Evolutionary conservation across 805 yeast genomes (phyloP).

Genomic region (Metschnikowia santaceciliae): DNA sequence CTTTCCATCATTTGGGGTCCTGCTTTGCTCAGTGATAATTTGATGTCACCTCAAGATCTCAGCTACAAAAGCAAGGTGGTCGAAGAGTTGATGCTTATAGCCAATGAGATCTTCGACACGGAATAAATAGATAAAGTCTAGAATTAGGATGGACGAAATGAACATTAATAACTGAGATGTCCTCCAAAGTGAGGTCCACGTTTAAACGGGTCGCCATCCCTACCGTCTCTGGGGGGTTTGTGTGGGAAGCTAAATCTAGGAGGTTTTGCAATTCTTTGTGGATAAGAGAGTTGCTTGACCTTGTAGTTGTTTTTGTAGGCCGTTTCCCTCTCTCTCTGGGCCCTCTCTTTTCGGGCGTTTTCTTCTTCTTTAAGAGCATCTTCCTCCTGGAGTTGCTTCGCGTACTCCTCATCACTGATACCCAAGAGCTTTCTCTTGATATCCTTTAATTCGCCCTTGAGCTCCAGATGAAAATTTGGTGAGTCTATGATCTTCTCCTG

Average conservation of each 20-base stretch:
- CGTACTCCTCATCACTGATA: slow-evolving; percentile 38
- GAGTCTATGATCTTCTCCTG: slow-evolving; percentile 42
- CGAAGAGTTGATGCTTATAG: slow-evolving; percentile 79
- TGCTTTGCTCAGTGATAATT: slow-evolving; percentile 65
- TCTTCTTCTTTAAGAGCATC: slow-evolving; percentile 17
- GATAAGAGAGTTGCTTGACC: slow-evolving; percentile 20
- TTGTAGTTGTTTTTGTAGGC: slow-evolving; percentile 28
- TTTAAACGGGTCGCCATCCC: not conserved
- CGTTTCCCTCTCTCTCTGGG: slow-evolving; percentile 16
- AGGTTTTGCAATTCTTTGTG: slow-evolving; percentile 31
- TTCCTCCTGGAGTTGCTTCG: slow-evolving; percentile 22
- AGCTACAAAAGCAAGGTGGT: slow-evolving; percentile 72
- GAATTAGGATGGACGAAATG: not conserved
- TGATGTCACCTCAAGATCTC: slow-evolving; percentile 65
- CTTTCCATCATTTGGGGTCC: slow-evolving; percentile 96
- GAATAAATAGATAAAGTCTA: slow-evolving; percentile 6
- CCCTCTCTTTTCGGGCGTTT: slow-evolving; percentile 14
- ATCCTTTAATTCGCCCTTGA: slow-evolving; percentile 32
- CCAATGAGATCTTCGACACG: slow-evolving; percentile 63
- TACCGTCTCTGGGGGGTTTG: slow-evolving; percentile 3
- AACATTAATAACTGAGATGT: slow-evolving; percentile 10
- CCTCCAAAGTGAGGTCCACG: slow-evolving; percentile 8
- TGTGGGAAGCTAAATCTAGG: slow-evolving; percentile 29
- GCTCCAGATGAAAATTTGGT: slow-evolving; percentile 33
- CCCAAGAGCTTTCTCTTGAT: slow-evolving; percentile 31